These are phyloP conservation scores for Aspergillus novofumigatus DNA, from an alignment of 2,329 filamentous ascomycete genomes.

Conservation along the genomic window DNA sequence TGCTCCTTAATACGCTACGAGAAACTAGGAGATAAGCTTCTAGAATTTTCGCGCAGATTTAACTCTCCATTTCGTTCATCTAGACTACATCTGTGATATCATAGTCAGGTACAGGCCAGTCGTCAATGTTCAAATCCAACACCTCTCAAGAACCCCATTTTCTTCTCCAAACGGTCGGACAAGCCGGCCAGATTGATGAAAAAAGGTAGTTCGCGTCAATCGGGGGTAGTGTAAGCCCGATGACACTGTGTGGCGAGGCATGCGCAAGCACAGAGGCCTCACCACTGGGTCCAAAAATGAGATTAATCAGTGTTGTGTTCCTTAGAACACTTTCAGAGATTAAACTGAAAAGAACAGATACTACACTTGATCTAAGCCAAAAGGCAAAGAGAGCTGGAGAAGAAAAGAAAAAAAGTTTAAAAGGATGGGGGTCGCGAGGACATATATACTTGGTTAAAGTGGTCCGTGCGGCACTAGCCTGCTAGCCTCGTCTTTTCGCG, in stretches of 20 bases:
- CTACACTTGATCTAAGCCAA: conserved; percentile 88
- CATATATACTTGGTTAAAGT: conserved; percentile 27
- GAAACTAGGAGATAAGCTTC: neutral
- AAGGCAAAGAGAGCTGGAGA: conserved; percentile 52
- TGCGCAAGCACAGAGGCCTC: conserved; percentile 70
- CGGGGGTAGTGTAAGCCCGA: conserved; percentile 70
- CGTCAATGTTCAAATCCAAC: too few relatives aligned
- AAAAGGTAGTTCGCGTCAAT: conserved; percentile 61
- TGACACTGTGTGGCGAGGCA: conserved; percentile 64
- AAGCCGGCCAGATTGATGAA: conserved; percentile 58
- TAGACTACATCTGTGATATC: too few relatives aligned
- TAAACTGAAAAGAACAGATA: conserved; percentile 98
- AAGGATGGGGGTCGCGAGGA: conserved; percentile 12
- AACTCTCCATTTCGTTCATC: neutral
- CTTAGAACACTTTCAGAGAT: conserved; percentile 81
- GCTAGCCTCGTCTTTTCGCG: conserved; percentile 14
- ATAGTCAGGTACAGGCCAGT: neutral
- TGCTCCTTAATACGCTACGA: neutral
- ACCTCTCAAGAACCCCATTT: conserved; percentile 7
- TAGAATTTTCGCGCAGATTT: neutral
- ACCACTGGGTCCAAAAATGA: conserved; percentile 63
- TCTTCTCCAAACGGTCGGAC: conserved; percentile 57
- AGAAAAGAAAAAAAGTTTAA: conserved; percentile 41
- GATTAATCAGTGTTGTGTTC: conserved; percentile 74
- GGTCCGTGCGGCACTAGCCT: conserved; percentile 19